Conservation (phyloP, 2,329 filamentous ascomycete genomes). For the Talaromyces sp. region DNA sequence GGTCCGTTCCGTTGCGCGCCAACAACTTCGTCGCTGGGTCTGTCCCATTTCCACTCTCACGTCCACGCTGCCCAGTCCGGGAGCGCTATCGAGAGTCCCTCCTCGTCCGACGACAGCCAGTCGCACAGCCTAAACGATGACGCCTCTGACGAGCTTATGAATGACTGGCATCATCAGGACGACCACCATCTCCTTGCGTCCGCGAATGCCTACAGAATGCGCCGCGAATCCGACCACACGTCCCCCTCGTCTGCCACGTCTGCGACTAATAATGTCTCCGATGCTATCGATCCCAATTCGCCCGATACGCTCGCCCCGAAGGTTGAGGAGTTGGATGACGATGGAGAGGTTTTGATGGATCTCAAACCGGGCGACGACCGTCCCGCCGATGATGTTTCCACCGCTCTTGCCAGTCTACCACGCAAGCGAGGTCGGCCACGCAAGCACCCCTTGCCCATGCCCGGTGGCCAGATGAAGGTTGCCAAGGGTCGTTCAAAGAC, state of each 20-base stretch:
- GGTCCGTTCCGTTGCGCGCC: conserved; percentile 22
- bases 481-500: conserved; percentile 68
- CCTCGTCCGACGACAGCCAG: conserved; percentile 31
- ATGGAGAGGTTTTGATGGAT: conserved; percentile 38
- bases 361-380: conserved; percentile 20
- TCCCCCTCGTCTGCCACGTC: conserved; percentile 29
- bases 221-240: conserved; percentile 22
- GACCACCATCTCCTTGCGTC: conserved; percentile 26
- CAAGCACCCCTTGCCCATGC: conserved; percentile 69
- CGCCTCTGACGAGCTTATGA: conserved; percentile 29
- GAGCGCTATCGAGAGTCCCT: conserved; percentile 27
- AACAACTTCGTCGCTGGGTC: conserved; percentile 18
- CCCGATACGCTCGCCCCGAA: conserved; percentile 50
- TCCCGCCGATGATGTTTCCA: conserved; percentile 25
- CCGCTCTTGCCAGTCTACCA: conserved; percentile 36
- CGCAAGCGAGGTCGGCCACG: conserved; percentile 75
- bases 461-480: conserved; percentile 63
- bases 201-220: conserved; percentile 20
- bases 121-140: conserved; percentile 38
- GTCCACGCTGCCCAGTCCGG: conserved; percentile 16
- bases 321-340: conserved; percentile 54
- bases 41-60: conserved; percentile 17
- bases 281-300: conserved; percentile 19
- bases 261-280: conserved; percentile 22
- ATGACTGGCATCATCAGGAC: conserved; percentile 16